Base-by-base conservation (phyloP, 2,329 filamentous ascomycete genomes). In the Uncinocarpus reesii region DNA sequence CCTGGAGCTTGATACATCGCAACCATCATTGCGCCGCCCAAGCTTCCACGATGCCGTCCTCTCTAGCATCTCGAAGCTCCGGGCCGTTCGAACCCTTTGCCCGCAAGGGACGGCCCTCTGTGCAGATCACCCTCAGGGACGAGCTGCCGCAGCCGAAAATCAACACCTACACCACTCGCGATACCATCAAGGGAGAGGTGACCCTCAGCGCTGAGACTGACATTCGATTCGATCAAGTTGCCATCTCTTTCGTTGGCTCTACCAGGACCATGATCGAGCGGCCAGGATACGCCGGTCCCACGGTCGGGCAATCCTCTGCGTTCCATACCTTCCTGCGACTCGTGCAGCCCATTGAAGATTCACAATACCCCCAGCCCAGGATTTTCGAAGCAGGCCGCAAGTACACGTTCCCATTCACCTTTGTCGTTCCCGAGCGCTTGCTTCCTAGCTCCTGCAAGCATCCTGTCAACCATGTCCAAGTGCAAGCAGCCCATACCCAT, bases 321-420 rank as follows among this genome's bases (percentile, higher is more conserved):
- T 70, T 68, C 41, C 79, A 81, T 51, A 73, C 72, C 15, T 84
- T 83, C 56, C 64, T 84, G 29, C 78, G 75, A 51, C 69, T 84
- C 23, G 70, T 70, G 49, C 79, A 83, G 58, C 80, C 80, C 2
- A 73, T 80, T 29, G 61, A 74, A 35, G 61, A 73, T 2, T 58
- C 65, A 13, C 61, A 65, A n/a, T 74, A 80, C 49, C 79, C 80
- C 0, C 67, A 70, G 28, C 71, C 77, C 31, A 68, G 74, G 21
- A 65, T 79, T 3, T 64, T 80, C 2, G 68, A 74, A 56, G 71
- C 74, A n/a, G 75, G 73, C 10, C 68, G 67, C 52, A 69, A 65
- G 8, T 82, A 83, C 61, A 69, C 62, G 7, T 78, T 82, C 50
- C 76, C 77, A 1, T 84, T 83, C 59, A 73, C 72, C 21, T 84